Evolutionary conservation across 768 basidiomycete genomes (phyloP).

Genomic region (Phanerochaete sordida): DNA sequence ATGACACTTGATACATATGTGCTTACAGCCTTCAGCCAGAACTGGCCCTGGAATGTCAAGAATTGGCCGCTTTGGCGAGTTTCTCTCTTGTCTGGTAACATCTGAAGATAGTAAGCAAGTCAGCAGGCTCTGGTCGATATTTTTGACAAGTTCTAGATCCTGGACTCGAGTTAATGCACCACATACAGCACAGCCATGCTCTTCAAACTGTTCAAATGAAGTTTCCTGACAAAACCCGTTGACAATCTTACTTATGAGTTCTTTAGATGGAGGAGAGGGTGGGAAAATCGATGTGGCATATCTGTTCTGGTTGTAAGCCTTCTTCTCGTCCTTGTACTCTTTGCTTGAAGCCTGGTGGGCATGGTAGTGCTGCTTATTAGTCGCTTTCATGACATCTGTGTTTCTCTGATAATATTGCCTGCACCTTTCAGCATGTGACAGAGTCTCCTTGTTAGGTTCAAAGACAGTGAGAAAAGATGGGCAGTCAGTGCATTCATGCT

Average conservation of each 20-base stretch:
- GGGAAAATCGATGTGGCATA: neutral
- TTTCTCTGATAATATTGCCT: neutral
- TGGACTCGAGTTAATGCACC: neutral
- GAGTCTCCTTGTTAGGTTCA: neutral
- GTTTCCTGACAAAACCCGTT: neutral
- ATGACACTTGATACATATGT: neutral
- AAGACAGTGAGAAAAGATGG: neutral
- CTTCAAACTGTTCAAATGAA: neutral
- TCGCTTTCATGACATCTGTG: too few species aligned
- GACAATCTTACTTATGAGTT: neutral
- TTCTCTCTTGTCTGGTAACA: neutral
- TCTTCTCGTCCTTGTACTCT: too few species aligned
- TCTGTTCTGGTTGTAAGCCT: neutral
- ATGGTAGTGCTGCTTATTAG: too few species aligned
- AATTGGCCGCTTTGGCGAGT: neutral
- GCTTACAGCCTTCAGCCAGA: neutral
- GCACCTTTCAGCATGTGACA: neutral
- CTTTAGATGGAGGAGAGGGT: neutral
- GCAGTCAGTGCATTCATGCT: neutral
- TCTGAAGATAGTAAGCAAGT: neutral
- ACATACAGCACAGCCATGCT: constrained; percentile 4
- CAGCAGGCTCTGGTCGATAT: neutral
- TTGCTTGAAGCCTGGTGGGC: too few species aligned
- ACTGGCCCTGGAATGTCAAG: neutral
- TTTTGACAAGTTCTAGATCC: neutral